Base-by-base conservation (phyloP, 2,329 filamentous ascomycete species). In the Capronia americana region DNA sequence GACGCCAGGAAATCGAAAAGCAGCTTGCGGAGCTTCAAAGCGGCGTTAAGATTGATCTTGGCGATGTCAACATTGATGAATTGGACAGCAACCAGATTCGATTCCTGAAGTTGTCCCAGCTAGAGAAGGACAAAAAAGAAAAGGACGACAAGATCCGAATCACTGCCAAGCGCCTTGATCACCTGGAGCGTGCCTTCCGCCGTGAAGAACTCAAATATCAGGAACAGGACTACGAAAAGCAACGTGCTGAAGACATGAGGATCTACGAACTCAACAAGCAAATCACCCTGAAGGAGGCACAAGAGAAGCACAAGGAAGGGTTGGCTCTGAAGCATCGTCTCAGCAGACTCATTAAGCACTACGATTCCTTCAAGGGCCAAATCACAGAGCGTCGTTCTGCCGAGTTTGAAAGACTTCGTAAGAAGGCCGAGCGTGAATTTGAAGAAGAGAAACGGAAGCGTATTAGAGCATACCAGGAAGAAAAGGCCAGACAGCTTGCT, bases 111-210 rank as follows among this genome's bases (percentile, higher is more conserved):
- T 87, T 99, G 65, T 91, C 92, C 68, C 94, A 97, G 80, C 87
- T 99, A 11, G 95, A 98, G 82, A 93, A 94, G 74, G 95, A 98
- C 85, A 99, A 98, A 90, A 96, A 94, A 76, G 93, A 95, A 76
- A 89, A 97, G 72, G 92, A 91, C 70, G 93, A 97, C 81, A 92
- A 91, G 77, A 87, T 98, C 61, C 90, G 93, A 74, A 88, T 96
- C 74, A 96, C 93, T 67, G 92, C 91, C 78, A 98, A 97, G 87
- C 91, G 95, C 71, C 92, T 97, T 74, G 95, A 99, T 77, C 94
- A 99, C 81, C 83, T 99, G 74, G 95, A 99, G 84, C 92, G 95
- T 83, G 95, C 95, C 44, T 96, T 96, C 86, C 90, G 95, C 75
- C 92, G 94, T 79, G 95, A 98, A 82, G 95, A 99, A 80, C 82